Base-by-base conservation (phyloP, 2,329 filamentous ascomycete genomes). In the Pyrenochaeta sp. region DNA sequence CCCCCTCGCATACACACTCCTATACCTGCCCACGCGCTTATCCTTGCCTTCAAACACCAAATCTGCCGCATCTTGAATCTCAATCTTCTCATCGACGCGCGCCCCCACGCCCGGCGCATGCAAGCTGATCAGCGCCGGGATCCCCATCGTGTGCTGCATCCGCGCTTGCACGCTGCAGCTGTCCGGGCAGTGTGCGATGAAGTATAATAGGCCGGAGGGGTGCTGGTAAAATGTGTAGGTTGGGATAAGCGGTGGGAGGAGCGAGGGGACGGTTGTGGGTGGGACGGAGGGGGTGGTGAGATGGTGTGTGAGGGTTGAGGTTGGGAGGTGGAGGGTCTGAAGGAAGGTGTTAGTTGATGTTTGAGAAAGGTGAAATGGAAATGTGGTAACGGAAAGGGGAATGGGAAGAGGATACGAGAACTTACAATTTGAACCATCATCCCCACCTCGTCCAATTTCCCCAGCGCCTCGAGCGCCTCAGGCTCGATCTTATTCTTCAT, bases 61-160 rank as follows among this genome's bases (percentile, higher is more conserved):
- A 9, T 66, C 63, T 1, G 45, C 53, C 1, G 44, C 34, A 6
- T 60, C 65, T 23, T 66, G 60, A 19, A 65, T 62, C 35, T 67
- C 65, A 18, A 64, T 50, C 45, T 60, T 66, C 36, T 53, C 46
- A 23, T 67, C 57, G 2, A 63, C 49, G 15, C 49, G 34, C 8
- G 61, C 41, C 1, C 58, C 58, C 2, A 37, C 41, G 14, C 64
- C 57, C 23, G 54, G 47, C 1, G 60, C 56, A n/a, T 60, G 63
- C 10, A 67, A 46, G 15, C 60, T 65, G 17, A 66, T 44, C 1
- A 68, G 48, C 2, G 58, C 61, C 0, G 60, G 52, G 9, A 65
- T 58, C 3, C 62, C 61, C 53, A 68, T 56, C 1, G 55, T 66
- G 35, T 65, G 57, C 27, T 53, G 58, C 65, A 66, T 67, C 9